Conservation (phyloP, 441 rosid species). For the Syzygium syzygioides region DNA sequence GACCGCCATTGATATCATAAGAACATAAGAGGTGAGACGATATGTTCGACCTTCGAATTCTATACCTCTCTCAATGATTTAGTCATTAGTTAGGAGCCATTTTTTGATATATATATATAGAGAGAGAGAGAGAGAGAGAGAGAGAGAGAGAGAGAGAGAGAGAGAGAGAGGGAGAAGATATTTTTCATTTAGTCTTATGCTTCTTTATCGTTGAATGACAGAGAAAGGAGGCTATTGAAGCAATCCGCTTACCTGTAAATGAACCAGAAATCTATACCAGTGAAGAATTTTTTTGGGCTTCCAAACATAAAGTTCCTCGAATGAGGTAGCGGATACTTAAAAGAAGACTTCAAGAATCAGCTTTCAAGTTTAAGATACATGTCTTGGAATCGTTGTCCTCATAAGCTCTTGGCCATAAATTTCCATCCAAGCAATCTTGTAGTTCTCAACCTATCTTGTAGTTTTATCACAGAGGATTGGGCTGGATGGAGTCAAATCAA, state of each 20-base stretch:
- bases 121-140: too few relatives aligned
- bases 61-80: too few relatives aligned
- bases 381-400: accelerated
- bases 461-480: neutral
- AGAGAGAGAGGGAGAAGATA: too few relatives aligned
- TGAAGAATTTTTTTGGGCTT: neutral
- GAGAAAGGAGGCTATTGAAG: neutral
- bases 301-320: neutral
- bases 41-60: too few relatives aligned
- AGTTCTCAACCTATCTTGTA: accelerated
- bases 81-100: too few relatives aligned
- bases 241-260: neutral
- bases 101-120: too few relatives aligned
- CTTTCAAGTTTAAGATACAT: too few relatives aligned
- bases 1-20: too few relatives aligned
- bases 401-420: accelerated
- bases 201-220: neutral
- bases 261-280: too few relatives aligned
- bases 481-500: neutral
- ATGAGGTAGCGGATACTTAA: accelerated
- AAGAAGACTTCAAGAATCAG: neutral
- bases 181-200: too few relatives aligned
- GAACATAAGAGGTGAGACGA: too few relatives aligned
- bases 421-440: neutral
- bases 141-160: too few relatives aligned